These are phyloP conservation scores for Saccharomyces pastorianus DNA, from an alignment of 1,139 yeast genomes.

Conservation along the genomic window DNA sequence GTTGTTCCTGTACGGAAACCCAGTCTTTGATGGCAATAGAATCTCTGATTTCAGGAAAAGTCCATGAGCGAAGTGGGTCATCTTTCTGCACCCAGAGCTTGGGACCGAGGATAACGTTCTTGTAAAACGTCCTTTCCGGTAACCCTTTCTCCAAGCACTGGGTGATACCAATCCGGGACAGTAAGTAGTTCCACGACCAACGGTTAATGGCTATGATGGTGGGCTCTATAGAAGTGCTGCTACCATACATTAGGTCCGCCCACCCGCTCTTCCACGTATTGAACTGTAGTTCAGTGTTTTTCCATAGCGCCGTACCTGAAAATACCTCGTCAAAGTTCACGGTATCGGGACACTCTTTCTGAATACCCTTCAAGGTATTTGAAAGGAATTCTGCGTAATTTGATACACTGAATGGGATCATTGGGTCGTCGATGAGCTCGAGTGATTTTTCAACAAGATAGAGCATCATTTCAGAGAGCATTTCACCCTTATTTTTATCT, in stretches of 20 bases:
- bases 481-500: slow-evolving; percentile 14
- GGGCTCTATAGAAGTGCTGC: slow-evolving; percentile 32
- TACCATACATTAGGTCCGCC: slow-evolving; percentile 23
- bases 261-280: slow-evolving; percentile 29
- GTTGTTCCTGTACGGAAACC: slow-evolving; percentile 48
- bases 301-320: slow-evolving; percentile 31
- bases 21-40: slow-evolving; percentile 34
- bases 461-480: slow-evolving; percentile 44
- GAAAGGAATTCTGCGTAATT: slow-evolving; percentile 42
- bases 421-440: slow-evolving; percentile 60
- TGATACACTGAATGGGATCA: slow-evolving; percentile 60
- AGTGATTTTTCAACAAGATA: slow-evolving; percentile 47
- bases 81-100: background rate
- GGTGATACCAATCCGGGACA: slow-evolving; percentile 42
- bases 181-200: slow-evolving; percentile 3
- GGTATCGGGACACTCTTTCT: slow-evolving; percentile 33
- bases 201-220: slow-evolving; percentile 2
- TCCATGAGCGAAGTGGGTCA: background rate
- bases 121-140: slow-evolving; percentile 2
- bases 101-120: slow-evolving; percentile 2
- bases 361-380: slow-evolving; percentile 43
- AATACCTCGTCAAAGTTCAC: slow-evolving; percentile 29
- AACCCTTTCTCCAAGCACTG: slow-evolving; percentile 34
- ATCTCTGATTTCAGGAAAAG: slow-evolving; percentile 2
- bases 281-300: slow-evolving; percentile 36